Conservation (phyloP, 345 rosid species). For the Cardamine occulta region DNA sequence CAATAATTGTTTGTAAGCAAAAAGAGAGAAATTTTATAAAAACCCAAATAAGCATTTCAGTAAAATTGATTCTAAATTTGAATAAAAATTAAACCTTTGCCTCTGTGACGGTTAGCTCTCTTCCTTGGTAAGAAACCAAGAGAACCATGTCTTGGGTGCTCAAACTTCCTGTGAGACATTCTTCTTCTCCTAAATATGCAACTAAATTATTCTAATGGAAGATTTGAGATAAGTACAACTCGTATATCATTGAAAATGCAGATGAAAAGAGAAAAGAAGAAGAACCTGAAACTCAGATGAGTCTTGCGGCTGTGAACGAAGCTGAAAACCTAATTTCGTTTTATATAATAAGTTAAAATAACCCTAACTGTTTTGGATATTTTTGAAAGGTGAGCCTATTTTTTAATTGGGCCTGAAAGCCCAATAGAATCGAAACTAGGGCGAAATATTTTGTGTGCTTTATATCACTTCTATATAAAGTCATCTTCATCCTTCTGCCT, state of each 20-base stretch:
- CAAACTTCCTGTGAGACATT: constrained; percentile 96
- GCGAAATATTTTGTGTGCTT: neutral
- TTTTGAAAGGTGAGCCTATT: neutral
- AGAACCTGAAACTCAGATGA: constrained; percentile 30
- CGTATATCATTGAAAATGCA: neutral
- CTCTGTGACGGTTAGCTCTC: constrained; percentile 85
- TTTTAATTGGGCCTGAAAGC: constrained; percentile 15
- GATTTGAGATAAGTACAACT: neutral
- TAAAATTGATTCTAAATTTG: neutral
- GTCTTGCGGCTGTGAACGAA: constrained; percentile 14
- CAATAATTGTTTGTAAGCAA: neutral
- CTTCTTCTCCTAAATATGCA: constrained; percentile 38
- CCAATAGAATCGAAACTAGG: constrained; percentile 23
- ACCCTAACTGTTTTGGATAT: neutral
- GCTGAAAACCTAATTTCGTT: neutral
- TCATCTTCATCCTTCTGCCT: neutral
- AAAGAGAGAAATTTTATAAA: neutral
- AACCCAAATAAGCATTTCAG: neutral
- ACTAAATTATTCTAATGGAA: neutral
- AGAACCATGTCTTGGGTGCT: constrained; percentile 95
- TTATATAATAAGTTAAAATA: constrained; percentile 3
- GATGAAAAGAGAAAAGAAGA: neutral
- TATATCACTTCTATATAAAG: neutral
- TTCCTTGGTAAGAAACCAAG: constrained; percentile 93
- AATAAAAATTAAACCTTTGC: constrained; percentile 55